Percentiles rank a stretch among this genome's conserved stretches.
Evolutionary conservation across 345 rosid genomes (phyloP).

Genomic region (Rhizophora apiculata): DNA sequence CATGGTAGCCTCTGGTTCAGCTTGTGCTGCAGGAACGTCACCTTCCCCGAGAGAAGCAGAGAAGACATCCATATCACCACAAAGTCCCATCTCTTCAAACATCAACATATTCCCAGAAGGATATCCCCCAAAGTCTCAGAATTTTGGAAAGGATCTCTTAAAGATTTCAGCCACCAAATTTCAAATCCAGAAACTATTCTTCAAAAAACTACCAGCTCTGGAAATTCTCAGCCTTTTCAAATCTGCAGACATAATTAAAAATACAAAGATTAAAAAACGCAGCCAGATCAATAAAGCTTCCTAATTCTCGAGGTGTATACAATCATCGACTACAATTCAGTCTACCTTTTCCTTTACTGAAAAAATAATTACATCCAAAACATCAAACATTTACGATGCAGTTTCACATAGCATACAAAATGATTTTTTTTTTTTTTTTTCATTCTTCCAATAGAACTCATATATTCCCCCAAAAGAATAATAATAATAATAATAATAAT

Average conservation of each 20-base stretch:
- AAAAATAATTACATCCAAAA: neutral
- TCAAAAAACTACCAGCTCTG: too few relatives aligned
- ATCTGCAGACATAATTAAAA: neutral
- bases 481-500: too few relatives aligned
- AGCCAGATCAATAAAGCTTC: too few relatives aligned
- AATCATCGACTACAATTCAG: too few relatives aligned
- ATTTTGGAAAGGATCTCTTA: neutral
- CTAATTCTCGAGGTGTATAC: too few relatives aligned
- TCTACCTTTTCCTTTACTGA: too few relatives aligned
- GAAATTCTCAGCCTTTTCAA: neutral
- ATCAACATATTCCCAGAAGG: conserved; percentile 34
- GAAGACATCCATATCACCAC: conserved; percentile 77
- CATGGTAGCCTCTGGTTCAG: conserved; percentile 50
- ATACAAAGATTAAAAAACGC: neutral
- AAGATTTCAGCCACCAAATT: conserved; percentile 5
- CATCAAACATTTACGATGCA: neutral
- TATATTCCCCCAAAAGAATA: neutral
- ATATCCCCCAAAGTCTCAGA: neutral
- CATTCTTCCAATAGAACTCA: neutral
- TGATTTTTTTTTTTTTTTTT: neutral
- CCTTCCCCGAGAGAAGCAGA: conserved; percentile 38
- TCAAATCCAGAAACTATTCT: neutral
- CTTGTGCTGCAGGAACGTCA: conserved; percentile 35
- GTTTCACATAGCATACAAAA: neutral
- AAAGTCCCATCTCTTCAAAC: conserved; percentile 77